Conservation (phyloP, 106 monocot species). For the Acorus gramineus region DNA sequence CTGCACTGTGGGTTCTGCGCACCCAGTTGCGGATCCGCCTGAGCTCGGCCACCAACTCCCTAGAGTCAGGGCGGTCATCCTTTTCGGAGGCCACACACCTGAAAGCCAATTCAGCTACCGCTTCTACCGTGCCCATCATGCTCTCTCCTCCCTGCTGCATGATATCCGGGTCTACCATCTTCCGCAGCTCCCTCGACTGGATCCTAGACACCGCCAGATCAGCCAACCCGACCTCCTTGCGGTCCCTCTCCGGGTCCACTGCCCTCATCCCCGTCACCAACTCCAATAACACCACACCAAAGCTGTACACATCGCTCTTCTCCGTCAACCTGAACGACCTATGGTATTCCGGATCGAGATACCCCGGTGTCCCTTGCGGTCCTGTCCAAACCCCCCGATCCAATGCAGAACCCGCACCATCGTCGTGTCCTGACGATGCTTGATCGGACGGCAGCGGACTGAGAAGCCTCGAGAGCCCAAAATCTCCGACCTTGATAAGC, state of each 20-base stretch:
- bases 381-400: constrained; percentile 55
- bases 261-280: constrained; percentile 73
- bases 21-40: constrained; percentile 30
- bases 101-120: constrained; percentile 70
- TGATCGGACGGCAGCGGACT: constrained; percentile 8
- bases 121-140: constrained; percentile 32
- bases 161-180: constrained; percentile 56
- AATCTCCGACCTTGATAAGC: constrained; percentile 60
- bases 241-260: constrained; percentile 54
- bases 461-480: constrained; percentile 58
- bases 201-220: constrained; percentile 68
- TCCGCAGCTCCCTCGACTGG: constrained; percentile 34
- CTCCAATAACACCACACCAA: constrained; percentile 77
- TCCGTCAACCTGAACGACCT: constrained; percentile 61
- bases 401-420: constrained; percentile 4
- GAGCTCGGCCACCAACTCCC: constrained; percentile 60
- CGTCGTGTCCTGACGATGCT: neutral
- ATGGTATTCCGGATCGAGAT: constrained; percentile 80
- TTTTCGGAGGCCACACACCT: constrained; percentile 66
- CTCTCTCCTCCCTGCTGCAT: constrained; percentile 7
- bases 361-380: constrained; percentile 84
- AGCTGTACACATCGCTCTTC: constrained; percentile 93
- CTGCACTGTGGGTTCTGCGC: neutral
- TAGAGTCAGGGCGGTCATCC: constrained; percentile 70
- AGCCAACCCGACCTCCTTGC: constrained; percentile 52